phyloP scores from a whole-genome alignment of 2,329 filamentous ascomycete genomes.

The Rosellinia necatrix region DNA sequence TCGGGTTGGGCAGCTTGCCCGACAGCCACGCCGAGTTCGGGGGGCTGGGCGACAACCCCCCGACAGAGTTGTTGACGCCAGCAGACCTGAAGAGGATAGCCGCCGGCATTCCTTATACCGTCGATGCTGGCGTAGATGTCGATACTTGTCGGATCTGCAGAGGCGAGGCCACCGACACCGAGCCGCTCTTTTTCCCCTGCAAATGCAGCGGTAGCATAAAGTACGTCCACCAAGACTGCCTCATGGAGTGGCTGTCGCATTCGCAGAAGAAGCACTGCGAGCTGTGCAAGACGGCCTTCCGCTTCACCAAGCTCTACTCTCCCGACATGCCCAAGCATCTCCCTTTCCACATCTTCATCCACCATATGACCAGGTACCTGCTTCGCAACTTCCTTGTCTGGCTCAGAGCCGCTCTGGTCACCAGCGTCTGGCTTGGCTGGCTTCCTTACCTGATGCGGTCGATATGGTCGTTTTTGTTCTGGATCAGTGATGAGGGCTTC shows the following conservation, averaged over 20 bases:
- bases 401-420: conserved; percentile 77
- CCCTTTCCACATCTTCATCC: conserved; percentile 79
- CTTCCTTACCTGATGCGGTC: conserved; percentile 90
- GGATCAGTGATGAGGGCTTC: conserved; percentile 81
- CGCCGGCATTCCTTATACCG: conserved; percentile 18
- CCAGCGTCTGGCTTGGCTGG: conserved; percentile 84
- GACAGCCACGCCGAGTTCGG: no score
- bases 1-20: no score
- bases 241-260: conserved; percentile 98
- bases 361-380: conserved; percentile 75
- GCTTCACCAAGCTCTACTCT: conserved; percentile 96
- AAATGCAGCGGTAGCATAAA: conserved; percentile 99
- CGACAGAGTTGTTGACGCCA: conserved; percentile 9
- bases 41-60: conserved; percentile 1
- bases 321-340: conserved; percentile 88
- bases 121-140: conserved; percentile 33
- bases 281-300: conserved; percentile 96
- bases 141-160: conserved; percentile 98
- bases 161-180: conserved; percentile 78
- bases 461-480: conserved; percentile 93
- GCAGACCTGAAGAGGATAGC: conserved; percentile 11
- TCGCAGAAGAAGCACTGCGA: conserved; percentile 99
- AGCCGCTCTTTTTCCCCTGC: conserved; percentile 95
- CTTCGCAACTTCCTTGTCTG: conserved; percentile 74
- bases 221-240: conserved; percentile 94